Percentiles rank a stretch among this genome's conserved stretches.
Conservation (phyloP, 2,329 filamentous ascomycete genomes). For the Lomentospora prolificans region DNA sequence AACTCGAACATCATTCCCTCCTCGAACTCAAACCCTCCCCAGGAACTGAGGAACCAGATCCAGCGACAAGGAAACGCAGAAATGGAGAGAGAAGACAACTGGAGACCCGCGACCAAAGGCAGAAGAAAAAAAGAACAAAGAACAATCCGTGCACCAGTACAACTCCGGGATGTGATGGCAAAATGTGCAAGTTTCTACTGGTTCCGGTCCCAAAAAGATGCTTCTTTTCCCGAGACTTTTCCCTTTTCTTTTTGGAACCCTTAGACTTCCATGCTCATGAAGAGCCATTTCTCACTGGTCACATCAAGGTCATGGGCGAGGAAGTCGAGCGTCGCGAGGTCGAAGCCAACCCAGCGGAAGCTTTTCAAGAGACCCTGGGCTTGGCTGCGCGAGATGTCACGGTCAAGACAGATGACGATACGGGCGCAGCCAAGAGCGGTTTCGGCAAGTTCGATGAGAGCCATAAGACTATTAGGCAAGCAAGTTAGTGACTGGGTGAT, state of each 20-base stretch:
- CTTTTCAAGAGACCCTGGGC: conserved; percentile 64
- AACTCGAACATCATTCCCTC: too few relatives aligned
- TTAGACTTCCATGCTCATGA: conserved; percentile 80
- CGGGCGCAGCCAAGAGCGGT: conserved; percentile 65
- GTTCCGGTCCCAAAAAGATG: background rate
- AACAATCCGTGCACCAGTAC: conserved; percentile 8
- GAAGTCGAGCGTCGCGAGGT: conserved; percentile 66
- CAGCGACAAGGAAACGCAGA: conserved; percentile 13
- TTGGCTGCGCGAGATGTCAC: conserved; percentile 51
- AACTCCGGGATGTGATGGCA: conserved; percentile 8
- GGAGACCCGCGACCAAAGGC: too few relatives aligned
- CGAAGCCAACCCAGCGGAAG: conserved; percentile 89
- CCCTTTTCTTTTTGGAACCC: background rate
- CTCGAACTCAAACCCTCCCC: too few relatives aligned
- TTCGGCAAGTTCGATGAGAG: conserved; percentile 79
- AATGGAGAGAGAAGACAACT: background rate
- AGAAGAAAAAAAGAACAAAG: background rate
- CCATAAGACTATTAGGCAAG: conserved; percentile 56
- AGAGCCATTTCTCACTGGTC: conserved; percentile 71
- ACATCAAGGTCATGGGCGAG: conserved; percentile 58
- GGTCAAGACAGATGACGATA: conserved; percentile 74
- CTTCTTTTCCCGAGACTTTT: background rate
- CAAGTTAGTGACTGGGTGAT: conserved; percentile 19
- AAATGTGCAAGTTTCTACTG: conserved; percentile 12
- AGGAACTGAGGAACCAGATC: conserved; percentile 7